Percentiles rank a stretch among this genome's conserved stretches.
phyloP scores from a whole-genome alignment of 108 stramenopile genomes.

The Seminavis robusta region DNA sequence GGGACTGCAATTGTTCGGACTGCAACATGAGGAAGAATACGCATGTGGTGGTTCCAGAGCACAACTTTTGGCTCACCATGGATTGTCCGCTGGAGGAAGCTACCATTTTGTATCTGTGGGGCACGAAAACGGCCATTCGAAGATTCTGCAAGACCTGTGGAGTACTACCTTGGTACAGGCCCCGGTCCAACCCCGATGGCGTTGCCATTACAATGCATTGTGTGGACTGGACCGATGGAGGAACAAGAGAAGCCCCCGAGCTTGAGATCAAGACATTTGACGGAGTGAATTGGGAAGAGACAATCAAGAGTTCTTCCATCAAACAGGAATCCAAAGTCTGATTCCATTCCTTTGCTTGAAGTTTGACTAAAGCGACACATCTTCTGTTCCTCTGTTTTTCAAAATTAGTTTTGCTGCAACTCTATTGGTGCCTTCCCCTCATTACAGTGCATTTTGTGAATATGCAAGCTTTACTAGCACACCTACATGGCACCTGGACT shows the following conservation, averaged over 20 bases:
- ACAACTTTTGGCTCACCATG: conserved; percentile 19
- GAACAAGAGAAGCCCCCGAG: conserved; percentile 4
- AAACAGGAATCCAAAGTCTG: too few species aligned
- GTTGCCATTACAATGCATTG: conserved; percentile 40
- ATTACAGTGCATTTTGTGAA: too few species aligned
- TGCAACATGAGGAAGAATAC: conserved; percentile 46
- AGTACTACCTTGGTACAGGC: conserved; percentile 49
- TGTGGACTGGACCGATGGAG: conserved; percentile 12
- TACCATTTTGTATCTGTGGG: conserved; percentile 45
- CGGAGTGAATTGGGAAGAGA: conserved; percentile 50
- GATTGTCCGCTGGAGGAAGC: conserved; percentile 20
- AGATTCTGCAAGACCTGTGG: conserved; percentile 52
- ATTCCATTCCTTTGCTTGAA: too few species aligned
- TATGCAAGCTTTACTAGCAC: too few species aligned
- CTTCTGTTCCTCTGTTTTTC: too few species aligned
- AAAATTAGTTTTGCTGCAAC: too few species aligned
- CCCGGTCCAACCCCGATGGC: conserved; percentile 60
- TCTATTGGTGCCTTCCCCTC: too few species aligned
- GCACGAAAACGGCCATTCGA: conserved; percentile 35
- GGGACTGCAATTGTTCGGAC: conserved; percentile 59
- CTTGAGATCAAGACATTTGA: conserved; percentile 41
- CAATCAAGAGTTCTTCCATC: too few species aligned
- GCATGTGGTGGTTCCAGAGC: conserved; percentile 37
- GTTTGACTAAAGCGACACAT: too few species aligned
- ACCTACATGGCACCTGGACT: too few species aligned